Base-by-base conservation (phyloP, 225 moss, liverwort and hornwort genomes). In the Pleurozium schreberi region DNA sequence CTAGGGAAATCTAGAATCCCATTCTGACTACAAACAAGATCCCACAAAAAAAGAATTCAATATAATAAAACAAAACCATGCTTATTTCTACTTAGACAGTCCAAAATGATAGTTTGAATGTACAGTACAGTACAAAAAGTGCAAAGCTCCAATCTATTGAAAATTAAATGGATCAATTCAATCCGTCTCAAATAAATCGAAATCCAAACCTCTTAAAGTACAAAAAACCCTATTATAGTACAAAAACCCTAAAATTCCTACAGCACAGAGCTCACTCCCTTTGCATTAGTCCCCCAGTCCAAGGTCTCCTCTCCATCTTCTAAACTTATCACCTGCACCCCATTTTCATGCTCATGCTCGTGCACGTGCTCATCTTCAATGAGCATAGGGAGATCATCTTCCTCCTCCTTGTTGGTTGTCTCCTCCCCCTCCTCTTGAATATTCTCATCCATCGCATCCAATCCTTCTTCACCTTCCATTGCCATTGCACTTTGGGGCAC, bases 331-430 rank as follows among this genome's bases (percentile, higher is more conserved):
- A 81, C 38, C 65, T 87, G 71, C 73, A 69, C 38, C 27, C 15
- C 86, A 43, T n/a, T 60, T 26, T 89, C 89, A 20, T 53, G 73
- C 45, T 50, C 66, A 11, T 14, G 55, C 19, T 75, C 75, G 2
- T 61, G 59, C 28, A 1, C 68, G 0, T 36, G 69, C 7, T 67
- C 84, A 0, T 84, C 89, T 77, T 91, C 91, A 55, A 88, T 86
- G 52, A 89, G 65, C 91, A 87, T 84, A 1, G 89, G 87, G 60
- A 90, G 87, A 38, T 92, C 92, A 52, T 90, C 92, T 34, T 92
- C 87, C 27, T 92, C 90, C 21, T 86, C 88, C 67, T 85, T 82
- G 47, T 82, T 82, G 57, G 18, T 66, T 18, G 64, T 60, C 36
- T 88, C 92, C 26, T 90, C 88, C 45, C 84, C 81, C 15, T 83